A percentile compares a stretch with the other conserved stretches of the same genome.
Conservation (phyloP, 306 rosid species). For the Myrica gale region DNA sequence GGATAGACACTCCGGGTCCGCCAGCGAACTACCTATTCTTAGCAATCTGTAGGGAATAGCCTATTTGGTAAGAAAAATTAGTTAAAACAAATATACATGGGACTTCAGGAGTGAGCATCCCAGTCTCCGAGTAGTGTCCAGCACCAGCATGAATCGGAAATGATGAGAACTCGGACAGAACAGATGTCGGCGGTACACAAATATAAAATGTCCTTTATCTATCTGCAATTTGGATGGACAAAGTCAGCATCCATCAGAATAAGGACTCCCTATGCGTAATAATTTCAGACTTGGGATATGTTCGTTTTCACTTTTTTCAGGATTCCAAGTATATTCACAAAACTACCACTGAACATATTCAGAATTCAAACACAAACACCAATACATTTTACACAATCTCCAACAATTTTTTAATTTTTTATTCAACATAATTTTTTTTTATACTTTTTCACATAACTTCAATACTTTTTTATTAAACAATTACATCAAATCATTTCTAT, state of each 20-base stretch:
- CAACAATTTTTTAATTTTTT: too few species aligned
- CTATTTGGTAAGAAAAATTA: not conserved
- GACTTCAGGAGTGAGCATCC: slow-evolving; percentile 19
- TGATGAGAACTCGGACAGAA: not conserved
- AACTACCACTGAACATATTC: too few species aligned
- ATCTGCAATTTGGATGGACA: slow-evolving; percentile 12
- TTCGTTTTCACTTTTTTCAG: too few species aligned
- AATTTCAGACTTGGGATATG: not conserved
- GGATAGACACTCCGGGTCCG: not conserved
- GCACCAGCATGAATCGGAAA: not conserved
- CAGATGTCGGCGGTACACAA: not conserved
- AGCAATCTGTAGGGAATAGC: too few species aligned
- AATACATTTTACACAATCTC: too few species aligned
- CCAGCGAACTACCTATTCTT: slow-evolving; percentile 8
- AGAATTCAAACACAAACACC: too few species aligned
- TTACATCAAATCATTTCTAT: too few species aligned
- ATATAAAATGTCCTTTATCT: not conserved
- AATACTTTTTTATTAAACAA: too few species aligned
- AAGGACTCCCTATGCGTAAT: not conserved
- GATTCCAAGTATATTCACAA: too few species aligned
- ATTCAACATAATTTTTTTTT: too few species aligned
- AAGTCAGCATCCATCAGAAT: not conserved
- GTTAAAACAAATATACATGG: not conserved
- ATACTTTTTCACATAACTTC: too few species aligned
- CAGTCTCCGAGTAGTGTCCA: slow-evolving; percentile 1